Base-by-base conservation (phyloP, 73 alveolate genomes). In the Paramecium caudatum region DNA sequence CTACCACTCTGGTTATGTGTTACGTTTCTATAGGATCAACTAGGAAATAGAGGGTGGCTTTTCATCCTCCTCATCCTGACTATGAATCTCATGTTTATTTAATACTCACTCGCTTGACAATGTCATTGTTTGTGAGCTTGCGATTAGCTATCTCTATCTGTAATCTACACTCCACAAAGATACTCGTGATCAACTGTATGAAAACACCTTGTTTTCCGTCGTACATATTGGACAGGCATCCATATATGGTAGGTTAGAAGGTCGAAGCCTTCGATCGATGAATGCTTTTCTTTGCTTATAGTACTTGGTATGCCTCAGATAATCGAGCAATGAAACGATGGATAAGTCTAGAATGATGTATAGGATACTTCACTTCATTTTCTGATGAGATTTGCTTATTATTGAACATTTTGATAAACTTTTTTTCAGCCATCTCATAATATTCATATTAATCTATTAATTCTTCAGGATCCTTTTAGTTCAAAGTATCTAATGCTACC, bases 201-300 rank as follows among this genome's bases (percentile, higher is more conserved):
- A 65, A 36, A 3, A 65, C 83, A 25, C 49, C 49, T 33, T 30
- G 17, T 65, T 65, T 65, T 1, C 83, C 83, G 34, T 65, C 83
- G 34, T 65, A 65, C 83, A 65, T 65, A 6, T 65, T 33, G 9
- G 83, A 33, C 21, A 65, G 34, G n/a, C 83, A 65, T 32, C 34
- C 34, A 65, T 65, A 65, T 32, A 65, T 65, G 30, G 83, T 65
- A 32, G 83, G 83, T 6, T 33, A 5, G 34, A 65, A 65, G 27
- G 83, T 65, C 34, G 83, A 65, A 10, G 83, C 83, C 34, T 65
- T 65, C 7, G 83, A 65, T 65, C 83, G 32, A 33, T 17, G 34
- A 9, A 65, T 65, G 34, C 33, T 17, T 15, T 65, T 65, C 36
- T 36, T 30, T 25, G 83, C 83, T 21, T 32, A 33, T 49, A 65